A percentile compares a stretch with the other conserved stretches of the same genome.
Evolutionary conservation across 2,329 filamentous ascomycete genomes (phyloP).

Genomic region (Colletotrichum falcatum): DNA sequence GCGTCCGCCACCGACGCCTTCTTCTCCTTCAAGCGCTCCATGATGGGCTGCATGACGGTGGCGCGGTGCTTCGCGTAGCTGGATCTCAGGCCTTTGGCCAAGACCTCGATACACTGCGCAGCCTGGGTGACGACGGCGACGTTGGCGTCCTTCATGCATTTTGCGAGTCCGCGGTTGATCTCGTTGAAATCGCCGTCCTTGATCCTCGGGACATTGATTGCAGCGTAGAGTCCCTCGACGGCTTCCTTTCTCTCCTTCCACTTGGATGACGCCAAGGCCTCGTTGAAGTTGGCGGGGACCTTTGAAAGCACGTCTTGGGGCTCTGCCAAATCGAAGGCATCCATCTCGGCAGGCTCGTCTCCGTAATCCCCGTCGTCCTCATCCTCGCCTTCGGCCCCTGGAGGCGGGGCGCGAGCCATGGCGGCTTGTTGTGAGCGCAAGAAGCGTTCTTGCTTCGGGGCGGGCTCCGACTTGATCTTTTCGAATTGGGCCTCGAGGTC

Average conservation of each 20-base stretch:
- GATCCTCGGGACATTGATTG: constrained; percentile 87
- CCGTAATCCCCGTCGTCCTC: constrained; percentile 68
- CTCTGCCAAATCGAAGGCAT: constrained; percentile 85
- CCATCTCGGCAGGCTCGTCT: constrained; percentile 78
- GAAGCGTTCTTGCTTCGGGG: constrained; percentile 90
- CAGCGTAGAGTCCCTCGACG: constrained; percentile 81
- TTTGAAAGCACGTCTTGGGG: constrained; percentile 88
- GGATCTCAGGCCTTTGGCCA: constrained; percentile 87
- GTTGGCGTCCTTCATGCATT: constrained; percentile 99
- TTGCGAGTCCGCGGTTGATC: constrained; percentile 84
- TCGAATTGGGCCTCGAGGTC: constrained; percentile 96
- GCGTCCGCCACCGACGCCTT: constrained; percentile 91
- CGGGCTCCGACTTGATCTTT: constrained; percentile 86
- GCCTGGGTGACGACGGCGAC: constrained; percentile 93
- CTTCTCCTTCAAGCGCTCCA: constrained; percentile 98
- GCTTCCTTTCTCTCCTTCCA: constrained; percentile 99
- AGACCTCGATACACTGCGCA: constrained; percentile 89
- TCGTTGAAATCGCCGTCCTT: constrained; percentile 92
- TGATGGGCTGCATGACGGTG: constrained; percentile 85
- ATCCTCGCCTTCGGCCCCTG: constrained; percentile 67
- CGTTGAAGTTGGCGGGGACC: constrained; percentile 83
- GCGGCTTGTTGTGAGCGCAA: constrained; percentile 91
- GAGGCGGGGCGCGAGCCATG: constrained; percentile 74
- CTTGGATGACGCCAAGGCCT: constrained; percentile 88
- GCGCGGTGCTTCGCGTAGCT: constrained; percentile 84